A percentile compares a stretch with the other conserved stretches of the same genome.
phyloP scores from a whole-genome alignment of 192 early-diverging fungal genomes.

The Backusella morwellensis region DNA sequence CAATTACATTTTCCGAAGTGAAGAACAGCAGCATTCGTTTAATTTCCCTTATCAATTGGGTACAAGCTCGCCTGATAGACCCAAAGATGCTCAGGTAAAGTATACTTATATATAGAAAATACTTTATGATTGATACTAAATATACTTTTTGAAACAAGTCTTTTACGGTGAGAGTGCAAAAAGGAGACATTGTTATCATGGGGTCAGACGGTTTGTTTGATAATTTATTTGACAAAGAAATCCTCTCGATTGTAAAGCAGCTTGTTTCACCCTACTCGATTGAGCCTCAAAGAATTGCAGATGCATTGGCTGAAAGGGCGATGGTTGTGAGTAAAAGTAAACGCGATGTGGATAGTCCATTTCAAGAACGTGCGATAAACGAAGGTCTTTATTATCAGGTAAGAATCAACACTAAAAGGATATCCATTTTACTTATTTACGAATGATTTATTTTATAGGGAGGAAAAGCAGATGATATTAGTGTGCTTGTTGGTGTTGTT shows the following conservation, averaged over 20 bases:
- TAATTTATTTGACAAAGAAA: slow-evolving; percentile 97
- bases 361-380: slow-evolving; percentile 88
- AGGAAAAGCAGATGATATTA: slow-evolving; percentile 95
- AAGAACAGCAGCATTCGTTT: slow-evolving; percentile 99
- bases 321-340: slow-evolving; percentile 77
- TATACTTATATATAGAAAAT: too few relatives aligned
- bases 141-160: background rate
- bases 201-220: slow-evolving; percentile 97
- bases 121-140: too few relatives aligned
- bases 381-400: slow-evolving; percentile 69
- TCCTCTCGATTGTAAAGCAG: slow-evolving; percentile 46
- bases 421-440: slow-evolving; percentile 12
- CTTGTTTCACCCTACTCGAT: slow-evolving; percentile 8
- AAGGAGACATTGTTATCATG: slow-evolving; percentile 91
- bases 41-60: slow-evolving; percentile 98
- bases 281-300: slow-evolving; percentile 77
- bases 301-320: slow-evolving; percentile 75
- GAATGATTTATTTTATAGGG: slow-evolving; percentile 53
- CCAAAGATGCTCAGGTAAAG: slow-evolving; percentile 33
- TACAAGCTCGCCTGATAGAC: slow-evolving; percentile 43
- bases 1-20: slow-evolving; percentile 87
- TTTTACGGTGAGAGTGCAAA: slow-evolving; percentile 81
- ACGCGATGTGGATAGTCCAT: slow-evolving; percentile 73
- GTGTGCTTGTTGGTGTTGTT: slow-evolving; percentile 83
- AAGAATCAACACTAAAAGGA: background rate